Conservation (phyloP, 768 basidiomycete genomes). For the Antrodiella citrinella region DNA sequence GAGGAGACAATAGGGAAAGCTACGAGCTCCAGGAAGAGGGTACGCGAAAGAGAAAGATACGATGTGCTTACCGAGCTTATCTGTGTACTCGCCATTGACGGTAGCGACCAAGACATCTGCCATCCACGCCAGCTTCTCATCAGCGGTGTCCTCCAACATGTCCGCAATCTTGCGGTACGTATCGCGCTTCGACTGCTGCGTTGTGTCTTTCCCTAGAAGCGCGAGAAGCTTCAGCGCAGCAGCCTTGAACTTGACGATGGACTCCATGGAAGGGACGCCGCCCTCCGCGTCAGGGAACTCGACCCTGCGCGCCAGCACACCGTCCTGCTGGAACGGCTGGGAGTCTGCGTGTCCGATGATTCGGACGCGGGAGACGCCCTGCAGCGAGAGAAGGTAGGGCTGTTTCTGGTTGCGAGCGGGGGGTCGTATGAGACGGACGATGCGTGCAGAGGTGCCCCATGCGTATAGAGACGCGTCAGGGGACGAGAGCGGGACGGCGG, state of each 20-base stretch:
- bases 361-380: slow-evolving; percentile 61
- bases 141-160: slow-evolving; percentile 67
- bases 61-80: slow-evolving; percentile 63
- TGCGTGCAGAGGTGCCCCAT: slow-evolving; percentile 64
- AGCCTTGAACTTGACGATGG: slow-evolving; percentile 60
- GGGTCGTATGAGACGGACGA: slow-evolving; percentile 62
- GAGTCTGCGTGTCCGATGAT: slow-evolving; percentile 35
- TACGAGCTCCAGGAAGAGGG: background rate
- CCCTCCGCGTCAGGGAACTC: slow-evolving; percentile 27
- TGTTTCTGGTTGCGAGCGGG: slow-evolving; percentile 44
- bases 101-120: slow-evolving; percentile 65
- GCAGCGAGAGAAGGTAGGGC: slow-evolving; percentile 62
- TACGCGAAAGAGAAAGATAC: background rate
- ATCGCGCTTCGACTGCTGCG: slow-evolving; percentile 46
- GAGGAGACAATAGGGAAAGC: background rate
- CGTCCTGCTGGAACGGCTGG: background rate
- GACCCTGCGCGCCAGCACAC: slow-evolving; percentile 18
- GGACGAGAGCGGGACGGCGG: slow-evolving; percentile 49
- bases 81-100: slow-evolving; percentile 57
- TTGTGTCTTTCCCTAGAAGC: slow-evolving; percentile 40
- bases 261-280: slow-evolving; percentile 40
- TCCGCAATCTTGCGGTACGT: slow-evolving; percentile 59
- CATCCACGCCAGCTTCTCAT: slow-evolving; percentile 61
- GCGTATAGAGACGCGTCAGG: slow-evolving; percentile 28
- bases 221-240: slow-evolving; percentile 62